Evolutionary conservation across 208 protist genomes (phyloP), one percentile per base, ranked within the genome.

Genomic region (Wallacemonas sp.): DNA sequence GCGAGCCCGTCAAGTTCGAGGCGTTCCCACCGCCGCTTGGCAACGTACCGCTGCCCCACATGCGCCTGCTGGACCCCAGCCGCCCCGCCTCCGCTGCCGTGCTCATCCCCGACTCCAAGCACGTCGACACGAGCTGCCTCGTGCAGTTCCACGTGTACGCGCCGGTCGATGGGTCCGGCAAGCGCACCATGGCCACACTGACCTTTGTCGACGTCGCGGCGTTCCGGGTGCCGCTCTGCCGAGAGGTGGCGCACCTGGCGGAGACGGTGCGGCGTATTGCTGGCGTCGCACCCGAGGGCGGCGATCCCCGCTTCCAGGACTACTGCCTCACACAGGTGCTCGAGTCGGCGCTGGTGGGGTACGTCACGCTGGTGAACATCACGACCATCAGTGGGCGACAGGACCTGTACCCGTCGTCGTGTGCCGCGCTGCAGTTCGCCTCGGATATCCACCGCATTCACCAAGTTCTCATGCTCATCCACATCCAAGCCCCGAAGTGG

Each of bases 111-210:
- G 72, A 81, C 52, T 73, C 72, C 24, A 95, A 93, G 70, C 74
- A 86, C 52, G 68, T 77, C 21, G 86, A 91, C 57, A 95, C 83
- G 11, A 92, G 85, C 17, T 92, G 86, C 60, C 56, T 92, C 54
- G 78, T 93, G 38, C 89, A 95, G 72, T 92, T 95, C 44, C 87
- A 95, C n/a, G 75, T 95, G 17, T 93, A 95, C 72, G 80, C 83
- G 12, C 78, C 85, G 5, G 86, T 93, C 16, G 86, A 88, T 56
- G 65, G 72, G 41, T 76, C 69, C 11, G 86, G 89, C 19, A 26
- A 76, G n/a, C 86, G 87, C 23, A 83, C 89, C 19, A 88, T 95
- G 82, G 83, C 84, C 14, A 95, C 87, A 19, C 48, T 95, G 32
- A 95, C 89, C n/a, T 95, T 95, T 68, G 74, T 95, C 38, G 89